These are phyloP conservation scores for Alternaria arborescens DNA, from an alignment of 2,329 filamentous ascomycete genomes.

Conservation along the genomic window DNA sequence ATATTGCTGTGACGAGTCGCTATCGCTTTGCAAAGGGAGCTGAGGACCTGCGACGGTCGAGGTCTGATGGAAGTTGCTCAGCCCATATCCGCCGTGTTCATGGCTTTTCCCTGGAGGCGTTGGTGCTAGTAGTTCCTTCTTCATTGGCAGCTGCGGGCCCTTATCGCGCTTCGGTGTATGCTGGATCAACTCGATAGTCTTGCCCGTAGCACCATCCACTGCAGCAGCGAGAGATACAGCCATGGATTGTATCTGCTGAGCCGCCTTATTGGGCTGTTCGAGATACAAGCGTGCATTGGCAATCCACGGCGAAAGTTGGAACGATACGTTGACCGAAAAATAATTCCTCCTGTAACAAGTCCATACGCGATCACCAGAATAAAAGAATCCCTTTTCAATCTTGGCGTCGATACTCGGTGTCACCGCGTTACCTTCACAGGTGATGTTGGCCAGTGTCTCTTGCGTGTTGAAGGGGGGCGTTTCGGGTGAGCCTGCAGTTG, in stretches of 20 bases:
- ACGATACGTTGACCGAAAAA: slow-evolving; percentile 85
- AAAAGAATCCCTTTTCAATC: slow-evolving; percentile 91
- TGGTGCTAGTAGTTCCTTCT: slow-evolving; percentile 74
- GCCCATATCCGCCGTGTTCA: slow-evolving; percentile 50
- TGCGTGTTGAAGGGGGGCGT: slow-evolving; percentile 58
- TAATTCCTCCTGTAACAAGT: slow-evolving; percentile 94
- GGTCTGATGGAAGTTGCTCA: slow-evolving; percentile 51
- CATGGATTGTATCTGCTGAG: slow-evolving; percentile 73
- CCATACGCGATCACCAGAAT: slow-evolving; percentile 78
- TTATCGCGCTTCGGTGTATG: slow-evolving; percentile 93
- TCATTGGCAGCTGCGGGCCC: slow-evolving; percentile 77
- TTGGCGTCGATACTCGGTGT: slow-evolving; percentile 78
- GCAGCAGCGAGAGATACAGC: slow-evolving; percentile 86
- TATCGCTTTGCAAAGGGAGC: slow-evolving; percentile 54
- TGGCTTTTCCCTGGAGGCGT: slow-evolving; percentile 64
- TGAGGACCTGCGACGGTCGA: slow-evolving; percentile 48
- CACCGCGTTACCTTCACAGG: slow-evolving; percentile 67
- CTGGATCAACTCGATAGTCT: slow-evolving; percentile 84
- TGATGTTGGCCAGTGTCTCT: slow-evolving; percentile 66
- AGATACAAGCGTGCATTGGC: slow-evolving; percentile 66
- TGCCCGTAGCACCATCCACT: slow-evolving; percentile 77
- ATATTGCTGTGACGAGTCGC: slow-evolving; percentile 43
- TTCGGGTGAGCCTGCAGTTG: slow-evolving; percentile 30
- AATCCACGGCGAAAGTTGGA: slow-evolving; percentile 71
- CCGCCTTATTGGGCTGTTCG: slow-evolving; percentile 55